Conservation (phyloP, 2,329 filamentous ascomycete species). For the Aspergillus pseudoglaucus region DNA sequence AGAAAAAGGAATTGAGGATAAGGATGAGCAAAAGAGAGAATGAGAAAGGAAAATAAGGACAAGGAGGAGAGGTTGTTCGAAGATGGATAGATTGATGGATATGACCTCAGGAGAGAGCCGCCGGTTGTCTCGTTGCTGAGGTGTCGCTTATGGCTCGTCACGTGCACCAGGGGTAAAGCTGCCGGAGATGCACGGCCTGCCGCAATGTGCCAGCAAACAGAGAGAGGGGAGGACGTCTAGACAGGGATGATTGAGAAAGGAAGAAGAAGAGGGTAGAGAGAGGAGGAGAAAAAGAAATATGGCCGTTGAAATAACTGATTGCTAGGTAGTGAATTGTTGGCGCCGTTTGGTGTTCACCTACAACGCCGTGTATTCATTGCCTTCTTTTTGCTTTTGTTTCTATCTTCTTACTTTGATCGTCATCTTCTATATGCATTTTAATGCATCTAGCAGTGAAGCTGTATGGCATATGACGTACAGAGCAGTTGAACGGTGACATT, state of each 20-base stretch:
- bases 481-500: background rate
- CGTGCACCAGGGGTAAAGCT: conserved; percentile 22
- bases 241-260: background rate
- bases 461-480: background rate
- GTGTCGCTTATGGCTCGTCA: conserved; percentile 34
- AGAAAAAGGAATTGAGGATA: conserved; percentile 12
- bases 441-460: background rate
- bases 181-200: conserved; percentile 4
- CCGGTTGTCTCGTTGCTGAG: conserved; percentile 32
- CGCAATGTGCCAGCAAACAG: background rate
- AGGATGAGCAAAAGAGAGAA: conserved; percentile 15
- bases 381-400: no score
- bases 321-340: no score
- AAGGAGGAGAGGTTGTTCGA: conserved; percentile 8
- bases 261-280: background rate
- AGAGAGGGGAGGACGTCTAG: background rate
- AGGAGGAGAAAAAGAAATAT: background rate
- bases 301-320: no score
- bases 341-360: no score
- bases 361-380: no score
- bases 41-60: conserved; percentile 8
- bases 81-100: conserved; percentile 18
- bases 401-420: no score
- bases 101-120: conserved; percentile 38
- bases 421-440: background rate